Evolutionary conservation across 495 filamentous ascomycete species (phyloP).

Genomic region (Umbilicaria muhlenbergii): DNA sequence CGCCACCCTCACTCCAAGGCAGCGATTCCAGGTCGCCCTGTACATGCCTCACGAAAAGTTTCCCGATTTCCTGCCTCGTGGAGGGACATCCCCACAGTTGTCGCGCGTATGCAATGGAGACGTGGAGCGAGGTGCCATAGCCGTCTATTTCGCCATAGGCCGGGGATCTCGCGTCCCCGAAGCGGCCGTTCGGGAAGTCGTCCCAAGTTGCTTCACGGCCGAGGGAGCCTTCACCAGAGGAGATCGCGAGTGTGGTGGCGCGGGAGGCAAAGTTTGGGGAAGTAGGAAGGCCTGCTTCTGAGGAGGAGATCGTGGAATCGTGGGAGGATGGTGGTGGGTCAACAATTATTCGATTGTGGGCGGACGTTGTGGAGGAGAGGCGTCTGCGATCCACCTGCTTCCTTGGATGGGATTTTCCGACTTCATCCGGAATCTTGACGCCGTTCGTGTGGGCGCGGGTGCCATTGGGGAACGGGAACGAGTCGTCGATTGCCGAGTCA

Average conservation of each 20-base stretch:
- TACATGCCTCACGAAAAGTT: conserved; percentile 67
- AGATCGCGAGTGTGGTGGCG: conserved; percentile 77
- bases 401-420: conserved; percentile 12
- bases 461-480: conserved; percentile 19
- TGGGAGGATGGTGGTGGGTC: conserved; percentile 27
- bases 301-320: conserved; percentile 25
- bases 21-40: conserved; percentile 58
- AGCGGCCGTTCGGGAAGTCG: conserved; percentile 94
- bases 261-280: conserved; percentile 28
- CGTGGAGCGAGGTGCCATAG: conserved; percentile 80
- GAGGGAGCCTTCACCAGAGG: conserved; percentile 77
- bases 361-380: conserved; percentile 38
- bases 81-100: conserved; percentile 71
- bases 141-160: conserved; percentile 95
- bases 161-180: conserved; percentile 79
- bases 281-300: conserved; percentile 24
- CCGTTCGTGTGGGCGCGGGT: conserved; percentile 14
- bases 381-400: conserved; percentile 20
- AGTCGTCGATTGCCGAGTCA: conserved; percentile 33
- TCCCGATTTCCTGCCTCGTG: conserved; percentile 49
- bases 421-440: conserved; percentile 19
- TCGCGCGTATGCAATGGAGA: conserved; percentile 60
- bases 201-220: conserved; percentile 97
- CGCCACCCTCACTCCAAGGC: conserved; percentile 84
- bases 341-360: conserved; percentile 74